Conservation (phyloP, 2,329 filamentous ascomycete genomes). For the Tolypocladium inflatum region DNA sequence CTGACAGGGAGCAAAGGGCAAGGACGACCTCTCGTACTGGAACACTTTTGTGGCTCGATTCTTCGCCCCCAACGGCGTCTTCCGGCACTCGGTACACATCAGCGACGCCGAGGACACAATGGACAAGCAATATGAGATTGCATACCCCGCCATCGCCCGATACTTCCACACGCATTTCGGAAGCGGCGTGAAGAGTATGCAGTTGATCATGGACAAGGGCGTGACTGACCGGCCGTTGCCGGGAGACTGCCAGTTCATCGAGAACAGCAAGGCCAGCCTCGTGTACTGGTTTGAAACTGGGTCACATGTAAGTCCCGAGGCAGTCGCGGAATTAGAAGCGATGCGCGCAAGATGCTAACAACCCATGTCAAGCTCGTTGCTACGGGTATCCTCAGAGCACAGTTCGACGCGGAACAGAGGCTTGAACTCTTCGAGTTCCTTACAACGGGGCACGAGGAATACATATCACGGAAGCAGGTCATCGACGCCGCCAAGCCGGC, state of each 20-base stretch:
- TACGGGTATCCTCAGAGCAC: slow-evolving; percentile 65
- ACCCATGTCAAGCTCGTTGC: slow-evolving; percentile 54
- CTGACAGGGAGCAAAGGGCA: slow-evolving; percentile 43
- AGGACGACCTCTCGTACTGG: slow-evolving; percentile 69
- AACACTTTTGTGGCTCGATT: slow-evolving; percentile 68
- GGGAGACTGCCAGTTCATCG: slow-evolving; percentile 62
- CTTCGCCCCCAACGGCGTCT: slow-evolving; percentile 68
- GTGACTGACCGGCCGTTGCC: slow-evolving; percentile 45
- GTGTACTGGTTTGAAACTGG: slow-evolving; percentile 84
- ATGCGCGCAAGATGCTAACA: slow-evolving; percentile 13
- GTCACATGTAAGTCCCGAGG: slow-evolving; percentile 55
- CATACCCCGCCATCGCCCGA: slow-evolving; percentile 69
- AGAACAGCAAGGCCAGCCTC: slow-evolving; percentile 67
- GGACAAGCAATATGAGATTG: slow-evolving; percentile 80
- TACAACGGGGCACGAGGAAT: slow-evolving; percentile 71
- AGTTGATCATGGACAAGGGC: slow-evolving; percentile 70
- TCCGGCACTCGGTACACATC: slow-evolving; percentile 61
- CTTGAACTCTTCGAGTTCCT: slow-evolving; percentile 81
- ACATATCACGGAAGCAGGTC: slow-evolving; percentile 59
- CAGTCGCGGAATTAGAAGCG: neutral
- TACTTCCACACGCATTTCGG: slow-evolving; percentile 88
- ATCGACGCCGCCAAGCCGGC: slow-evolving; percentile 52
- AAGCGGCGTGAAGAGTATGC: slow-evolving; percentile 76
- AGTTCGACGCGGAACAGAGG: slow-evolving; percentile 70
- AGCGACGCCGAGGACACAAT: slow-evolving; percentile 45